Evolutionary conservation across 352 stramenopile species (phyloP).

Genomic region (Thraustotheca clavata): DNA sequence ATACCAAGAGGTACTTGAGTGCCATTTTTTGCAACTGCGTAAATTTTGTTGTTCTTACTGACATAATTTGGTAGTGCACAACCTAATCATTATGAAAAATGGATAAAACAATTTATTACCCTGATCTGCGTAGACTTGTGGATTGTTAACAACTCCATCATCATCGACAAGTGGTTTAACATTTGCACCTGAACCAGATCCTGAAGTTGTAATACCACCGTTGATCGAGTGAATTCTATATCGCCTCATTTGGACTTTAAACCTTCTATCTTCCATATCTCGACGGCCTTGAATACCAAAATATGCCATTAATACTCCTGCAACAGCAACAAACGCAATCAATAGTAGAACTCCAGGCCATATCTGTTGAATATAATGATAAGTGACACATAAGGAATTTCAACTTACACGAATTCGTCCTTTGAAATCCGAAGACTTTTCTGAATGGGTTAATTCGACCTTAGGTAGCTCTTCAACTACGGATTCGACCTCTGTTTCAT

Average conservation of each 20-base stretch:
- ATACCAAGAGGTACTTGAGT: constrained; percentile 44
- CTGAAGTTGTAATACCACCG: background rate
- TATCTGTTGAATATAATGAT: constrained; percentile 25
- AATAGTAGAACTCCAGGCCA: constrained; percentile 51
- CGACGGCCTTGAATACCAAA: constrained; percentile 33
- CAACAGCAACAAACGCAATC: constrained; percentile 30
- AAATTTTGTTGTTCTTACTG: constrained; percentile 52
- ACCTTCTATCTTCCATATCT: background rate
- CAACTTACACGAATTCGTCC: constrained; percentile 43
- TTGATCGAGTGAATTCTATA: constrained; percentile 22
- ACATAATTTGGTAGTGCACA: constrained; percentile 55
- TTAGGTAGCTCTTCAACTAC: background rate
- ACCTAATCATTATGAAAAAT: constrained; percentile 17
- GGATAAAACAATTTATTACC: constrained; percentile 21
- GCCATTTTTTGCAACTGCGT: constrained; percentile 36
- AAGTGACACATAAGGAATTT: background rate
- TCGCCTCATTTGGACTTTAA: background rate
- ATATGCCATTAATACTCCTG: constrained; percentile 40
- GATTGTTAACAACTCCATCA: constrained; percentile 24
- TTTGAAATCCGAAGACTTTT: constrained; percentile 40
- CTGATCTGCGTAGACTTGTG: constrained; percentile 23
- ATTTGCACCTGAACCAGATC: background rate
- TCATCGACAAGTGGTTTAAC: constrained; percentile 20
- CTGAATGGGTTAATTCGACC: background rate
- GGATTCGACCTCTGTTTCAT: background rate